phyloP scores from a whole-genome alignment of 768 basidiomycete species.

The Suillus alpinus region DNA sequence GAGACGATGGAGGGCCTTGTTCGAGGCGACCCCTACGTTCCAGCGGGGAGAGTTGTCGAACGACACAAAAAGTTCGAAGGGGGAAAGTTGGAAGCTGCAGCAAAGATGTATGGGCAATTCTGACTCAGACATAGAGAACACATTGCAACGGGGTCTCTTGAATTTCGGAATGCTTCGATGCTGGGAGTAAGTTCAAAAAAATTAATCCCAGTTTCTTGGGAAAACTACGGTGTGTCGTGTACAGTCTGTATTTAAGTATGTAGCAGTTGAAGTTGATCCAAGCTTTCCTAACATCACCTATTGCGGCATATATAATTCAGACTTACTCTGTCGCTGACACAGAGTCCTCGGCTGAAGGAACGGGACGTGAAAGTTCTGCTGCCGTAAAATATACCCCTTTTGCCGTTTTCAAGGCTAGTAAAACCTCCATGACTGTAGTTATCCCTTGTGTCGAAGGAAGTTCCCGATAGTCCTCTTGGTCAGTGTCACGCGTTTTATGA shows the following conservation, averaged over 20 bases:
- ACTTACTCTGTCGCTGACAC: not conserved
- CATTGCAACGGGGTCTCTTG: not conserved
- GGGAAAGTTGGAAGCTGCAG: conserved; percentile 23
- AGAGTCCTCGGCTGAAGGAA: no score
- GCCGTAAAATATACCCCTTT: no score
- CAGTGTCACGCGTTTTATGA: not conserved
- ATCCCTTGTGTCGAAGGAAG: not conserved
- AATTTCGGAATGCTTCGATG: not conserved
- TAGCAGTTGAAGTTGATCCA: not conserved
- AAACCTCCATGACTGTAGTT: no score
- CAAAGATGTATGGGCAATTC: not conserved
- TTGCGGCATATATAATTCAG: not conserved
- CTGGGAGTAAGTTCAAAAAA: not conserved
- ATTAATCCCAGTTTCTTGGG: not conserved
- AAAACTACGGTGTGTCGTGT: not conserved
- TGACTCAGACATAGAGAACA: not conserved
- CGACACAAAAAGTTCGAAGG: conserved; percentile 26
- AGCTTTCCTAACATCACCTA: not conserved
- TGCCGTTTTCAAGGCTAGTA: no score
- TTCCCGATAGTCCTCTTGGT: not conserved
- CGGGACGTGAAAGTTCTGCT: no score
- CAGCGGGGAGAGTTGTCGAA: conserved; percentile 19
- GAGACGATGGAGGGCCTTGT: conserved; percentile 36
- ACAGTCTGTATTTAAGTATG: not conserved
- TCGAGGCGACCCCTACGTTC: conserved; percentile 32